Evolutionary conservation across 129 eudicot species (phyloP), one percentile per base, ranked within the genome.

Genomic region (Arctium minus): DNA sequence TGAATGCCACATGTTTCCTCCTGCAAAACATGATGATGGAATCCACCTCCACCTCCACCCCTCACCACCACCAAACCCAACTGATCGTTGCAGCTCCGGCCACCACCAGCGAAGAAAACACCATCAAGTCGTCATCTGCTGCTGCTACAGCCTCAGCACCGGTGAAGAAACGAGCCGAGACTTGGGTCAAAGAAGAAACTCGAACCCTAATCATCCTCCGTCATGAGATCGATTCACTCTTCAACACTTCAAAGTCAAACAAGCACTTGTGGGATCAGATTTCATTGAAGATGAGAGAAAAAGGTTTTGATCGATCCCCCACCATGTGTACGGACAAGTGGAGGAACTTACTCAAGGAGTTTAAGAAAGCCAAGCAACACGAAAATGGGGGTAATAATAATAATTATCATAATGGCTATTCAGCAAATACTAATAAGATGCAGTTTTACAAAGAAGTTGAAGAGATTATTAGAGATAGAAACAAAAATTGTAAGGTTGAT

Each of bases 281-380:
- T 71, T 89, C 97, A 0, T 17, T 71, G 44, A 95, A 89, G 81
- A 95, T 95, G 98, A 88, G 93, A 77, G 97, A 90, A 13, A 89
- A 88, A 48, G 98, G 98, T n/a, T 95, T 92, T 39, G 98, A 95
- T 86, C 80, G 98, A 40, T 92, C 97, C 0, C 97, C 98, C 4
- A 92, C 98, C n/a, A 95, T 95, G 98, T 95, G 98, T 72, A 95
- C 98, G 8, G 98, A 95, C 37, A 95, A 95, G 86, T 95, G 98
- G 98, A 91, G 98, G 89, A 95, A 95, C 80, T 80, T 95, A 81
- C 56, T 95, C 74, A 95, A 95, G 86, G 98, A 95, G 89, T 92
- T 91, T 79, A 95, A 95, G 88, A 95, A 95, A 84, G 91, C 89
- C 0, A 95, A 91, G 68, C 93, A 94, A 81, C 87, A 88, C 11